Evolutionary conservation across 2,329 filamentous ascomycete species (phyloP).

Genomic region (Zopfia rhizophila): DNA sequence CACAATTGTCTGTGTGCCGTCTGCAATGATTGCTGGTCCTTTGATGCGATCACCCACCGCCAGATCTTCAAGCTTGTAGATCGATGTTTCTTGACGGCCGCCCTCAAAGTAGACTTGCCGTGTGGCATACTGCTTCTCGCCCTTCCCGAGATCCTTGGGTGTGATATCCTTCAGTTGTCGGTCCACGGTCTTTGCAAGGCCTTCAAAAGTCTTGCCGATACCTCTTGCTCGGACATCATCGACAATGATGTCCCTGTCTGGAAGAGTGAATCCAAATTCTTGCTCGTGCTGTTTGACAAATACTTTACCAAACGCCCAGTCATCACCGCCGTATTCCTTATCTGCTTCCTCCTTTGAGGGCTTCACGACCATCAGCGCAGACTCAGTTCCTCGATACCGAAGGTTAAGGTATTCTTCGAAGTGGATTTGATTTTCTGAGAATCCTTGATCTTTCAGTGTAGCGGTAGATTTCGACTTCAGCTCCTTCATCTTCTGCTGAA

Average conservation of each 20-base stretch:
- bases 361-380: slow-evolving; percentile 87
- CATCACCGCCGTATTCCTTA: slow-evolving; percentile 69
- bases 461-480: slow-evolving; percentile 79
- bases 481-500: slow-evolving; percentile 79
- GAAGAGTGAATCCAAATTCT: slow-evolving; percentile 91
- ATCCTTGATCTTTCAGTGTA: slow-evolving; percentile 80
- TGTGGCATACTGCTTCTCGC: slow-evolving; percentile 72
- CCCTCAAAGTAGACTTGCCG: slow-evolving; percentile 86
- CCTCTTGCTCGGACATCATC: slow-evolving; percentile 90
- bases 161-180: slow-evolving; percentile 79
- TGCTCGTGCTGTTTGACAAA: slow-evolving; percentile 90
- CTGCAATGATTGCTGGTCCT: slow-evolving; percentile 87
- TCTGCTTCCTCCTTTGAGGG: slow-evolving; percentile 71
- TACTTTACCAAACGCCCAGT: slow-evolving; percentile 84
- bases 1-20: slow-evolving; percentile 91
- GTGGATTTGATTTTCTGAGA: slow-evolving; percentile 75
- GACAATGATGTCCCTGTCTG: slow-evolving; percentile 86
- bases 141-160: slow-evolving; percentile 64
- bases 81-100: slow-evolving; percentile 78
- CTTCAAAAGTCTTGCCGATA: slow-evolving; percentile 87
- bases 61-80: slow-evolving; percentile 84
- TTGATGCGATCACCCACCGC: slow-evolving; percentile 75
- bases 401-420: slow-evolving; percentile 96
- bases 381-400: slow-evolving; percentile 90
- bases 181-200: slow-evolving; percentile 83